These are phyloP conservation scores for Floccularia luteovirens DNA, from an alignment of 768 basidiomycete species.

Conservation along the genomic window DNA sequence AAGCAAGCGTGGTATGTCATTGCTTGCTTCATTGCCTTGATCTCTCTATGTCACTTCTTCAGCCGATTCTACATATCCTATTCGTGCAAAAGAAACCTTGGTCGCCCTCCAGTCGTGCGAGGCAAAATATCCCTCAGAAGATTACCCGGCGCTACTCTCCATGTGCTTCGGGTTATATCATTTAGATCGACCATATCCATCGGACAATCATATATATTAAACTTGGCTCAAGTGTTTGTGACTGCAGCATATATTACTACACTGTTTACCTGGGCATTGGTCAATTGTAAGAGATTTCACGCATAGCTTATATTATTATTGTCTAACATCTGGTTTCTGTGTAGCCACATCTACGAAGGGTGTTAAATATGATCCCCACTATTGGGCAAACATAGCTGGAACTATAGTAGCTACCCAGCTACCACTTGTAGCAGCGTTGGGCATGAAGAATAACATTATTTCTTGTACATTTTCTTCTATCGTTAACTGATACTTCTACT, in stretches of 20 bases:
- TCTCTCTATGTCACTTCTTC: conserved; percentile 11
- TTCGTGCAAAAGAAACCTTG: background rate
- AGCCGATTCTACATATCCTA: background rate
- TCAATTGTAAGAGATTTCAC: conserved; percentile 22
- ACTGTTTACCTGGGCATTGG: conserved; percentile 27
- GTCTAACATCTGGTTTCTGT: background rate
- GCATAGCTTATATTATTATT: background rate
- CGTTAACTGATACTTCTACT: background rate
- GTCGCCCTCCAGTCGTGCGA: conserved; percentile 1
- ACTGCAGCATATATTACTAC: conserved; percentile 26
- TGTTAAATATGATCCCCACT: conserved; percentile 22
- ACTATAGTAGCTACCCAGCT: conserved; percentile 39
- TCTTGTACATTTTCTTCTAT: conserved; percentile 16
- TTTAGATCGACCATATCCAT: conserved; percentile 29
- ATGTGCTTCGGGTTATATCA: conserved; percentile 23
- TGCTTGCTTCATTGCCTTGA: conserved; percentile 19
- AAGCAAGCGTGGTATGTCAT: conserved; percentile 24
- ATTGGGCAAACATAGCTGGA: conserved; percentile 33
- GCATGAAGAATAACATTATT: conserved; percentile 52
- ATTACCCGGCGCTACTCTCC: conserved; percentile 22
- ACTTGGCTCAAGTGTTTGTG: conserved; percentile 29
- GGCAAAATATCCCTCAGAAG: conserved; percentile 11
- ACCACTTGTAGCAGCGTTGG: conserved; percentile 49
- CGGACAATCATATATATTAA: conserved; percentile 25
- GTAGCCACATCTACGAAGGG: conserved; percentile 24